Conservation (phyloP, 805 yeast species). For the Cyberlindnera galapagoensis region DNA sequence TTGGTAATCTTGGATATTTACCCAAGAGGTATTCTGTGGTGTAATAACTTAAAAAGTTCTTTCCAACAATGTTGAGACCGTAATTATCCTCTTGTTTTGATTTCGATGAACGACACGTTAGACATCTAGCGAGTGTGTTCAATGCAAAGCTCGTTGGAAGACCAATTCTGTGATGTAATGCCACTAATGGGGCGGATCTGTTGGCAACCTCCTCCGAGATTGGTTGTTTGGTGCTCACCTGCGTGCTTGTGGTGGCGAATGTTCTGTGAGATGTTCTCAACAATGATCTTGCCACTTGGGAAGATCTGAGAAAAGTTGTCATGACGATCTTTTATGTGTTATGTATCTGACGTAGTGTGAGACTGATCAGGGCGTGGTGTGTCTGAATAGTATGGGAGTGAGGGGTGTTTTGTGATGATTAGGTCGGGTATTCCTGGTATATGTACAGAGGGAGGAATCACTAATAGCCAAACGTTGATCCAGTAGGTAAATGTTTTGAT, state of each 20-base stretch:
- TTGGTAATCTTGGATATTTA: slow-evolving; percentile 86
- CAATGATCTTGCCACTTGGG: slow-evolving; percentile 2
- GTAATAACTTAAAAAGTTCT: slow-evolving; percentile 66
- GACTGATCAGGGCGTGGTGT: no score
- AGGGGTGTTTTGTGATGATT: no score
- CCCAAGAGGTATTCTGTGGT: slow-evolving; percentile 66
- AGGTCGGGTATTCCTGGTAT: no score
- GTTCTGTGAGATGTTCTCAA: slow-evolving; percentile 4
- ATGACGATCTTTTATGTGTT: slow-evolving; percentile 1
- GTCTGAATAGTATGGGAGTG: no score
- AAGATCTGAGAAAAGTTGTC: slow-evolving; percentile 6
- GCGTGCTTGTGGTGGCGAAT: slow-evolving; percentile 4
- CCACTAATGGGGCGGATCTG: slow-evolving; percentile 63
- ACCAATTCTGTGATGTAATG: slow-evolving; percentile 71
- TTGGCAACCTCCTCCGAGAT: slow-evolving; percentile 46
- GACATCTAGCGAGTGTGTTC: slow-evolving; percentile 72
- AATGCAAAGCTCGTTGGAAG: slow-evolving; percentile 52
- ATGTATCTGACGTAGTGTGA: neutral
- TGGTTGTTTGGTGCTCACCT: slow-evolving; percentile 12
- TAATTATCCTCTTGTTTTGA: slow-evolving; percentile 57
- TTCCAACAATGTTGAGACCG: slow-evolving; percentile 80
- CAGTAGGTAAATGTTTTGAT: no score
- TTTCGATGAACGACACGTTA: slow-evolving; percentile 50
- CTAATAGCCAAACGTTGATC: no score
- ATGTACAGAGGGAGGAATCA: no score